Percentiles rank a stretch among this genome's conserved stretches.
These are phyloP conservation scores for Terfezia claveryi DNA, from an alignment of 495 filamentous ascomycete species.

Conservation along the genomic window DNA sequence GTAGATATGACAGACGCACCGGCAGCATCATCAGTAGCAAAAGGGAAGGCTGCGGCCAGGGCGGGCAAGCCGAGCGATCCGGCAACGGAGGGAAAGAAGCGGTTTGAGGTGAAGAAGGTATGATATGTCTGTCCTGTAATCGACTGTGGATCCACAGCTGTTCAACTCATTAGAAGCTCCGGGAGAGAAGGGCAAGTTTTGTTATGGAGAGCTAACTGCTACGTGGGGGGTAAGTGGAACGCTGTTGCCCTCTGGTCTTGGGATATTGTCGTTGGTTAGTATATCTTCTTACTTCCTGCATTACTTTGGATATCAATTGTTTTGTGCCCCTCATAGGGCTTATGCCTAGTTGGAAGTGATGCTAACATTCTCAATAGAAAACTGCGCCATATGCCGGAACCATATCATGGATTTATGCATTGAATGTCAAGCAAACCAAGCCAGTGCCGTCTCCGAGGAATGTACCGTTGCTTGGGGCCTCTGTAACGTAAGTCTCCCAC, in stretches of 20 bases:
- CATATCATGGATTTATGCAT: slow-evolving; percentile 99
- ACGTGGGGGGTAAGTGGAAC: slow-evolving; percentile 52
- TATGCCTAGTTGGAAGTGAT: background rate
- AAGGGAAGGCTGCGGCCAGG: slow-evolving; percentile 31
- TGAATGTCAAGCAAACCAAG: slow-evolving; percentile 98
- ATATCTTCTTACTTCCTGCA: background rate
- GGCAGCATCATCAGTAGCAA: slow-evolving; percentile 24
- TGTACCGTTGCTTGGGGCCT: slow-evolving; percentile 99
- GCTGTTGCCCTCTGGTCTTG: slow-evolving; percentile 98
- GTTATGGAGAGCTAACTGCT: too few species aligned
- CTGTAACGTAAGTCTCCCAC: slow-evolving; percentile 55
- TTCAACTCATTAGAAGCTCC: too few species aligned
- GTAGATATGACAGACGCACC: slow-evolving; percentile 88
- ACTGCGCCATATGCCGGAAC: slow-evolving; percentile 97
- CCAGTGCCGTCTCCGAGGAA: slow-evolving; percentile 88
- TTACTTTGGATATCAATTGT: background rate
- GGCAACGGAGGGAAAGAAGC: slow-evolving; percentile 51
- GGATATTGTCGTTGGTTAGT: slow-evolving; percentile 68
- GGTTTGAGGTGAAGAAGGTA: slow-evolving; percentile 98
- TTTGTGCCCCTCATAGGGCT: background rate
- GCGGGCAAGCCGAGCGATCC: slow-evolving; percentile 27
- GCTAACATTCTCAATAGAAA: slow-evolving; percentile 31
- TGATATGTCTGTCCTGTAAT: background rate
- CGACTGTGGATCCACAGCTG: too few species aligned
- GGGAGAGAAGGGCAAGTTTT: too few species aligned